Conservation (phyloP, 495 filamentous ascomycete genomes). For the Penicillium ucsense region DNA sequence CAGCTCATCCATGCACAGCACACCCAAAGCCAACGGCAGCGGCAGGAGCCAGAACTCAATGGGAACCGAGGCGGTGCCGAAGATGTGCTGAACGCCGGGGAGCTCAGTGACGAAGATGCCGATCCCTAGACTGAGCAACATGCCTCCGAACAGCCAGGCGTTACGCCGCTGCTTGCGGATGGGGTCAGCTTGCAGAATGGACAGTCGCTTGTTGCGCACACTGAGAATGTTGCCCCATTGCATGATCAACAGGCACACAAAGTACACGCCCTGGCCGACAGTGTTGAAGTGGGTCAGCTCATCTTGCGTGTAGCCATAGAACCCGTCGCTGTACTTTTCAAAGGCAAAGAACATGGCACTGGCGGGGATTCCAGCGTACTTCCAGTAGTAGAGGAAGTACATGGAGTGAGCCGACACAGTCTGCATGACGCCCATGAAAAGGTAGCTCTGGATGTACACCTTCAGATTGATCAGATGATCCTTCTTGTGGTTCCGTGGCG, state of each 20-base stretch:
- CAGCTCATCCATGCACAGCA: conserved; percentile 41
- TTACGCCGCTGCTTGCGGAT: conserved; percentile 39
- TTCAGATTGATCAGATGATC: conserved; percentile 48
- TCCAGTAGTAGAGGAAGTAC: conserved; percentile 43
- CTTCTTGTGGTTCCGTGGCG: conserved; percentile 51
- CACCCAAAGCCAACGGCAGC: conserved; percentile 35
- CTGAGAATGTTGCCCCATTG: conserved; percentile 44
- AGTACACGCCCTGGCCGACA: conserved; percentile 57
- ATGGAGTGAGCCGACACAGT: conserved; percentile 38
- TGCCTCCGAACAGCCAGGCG: conserved; percentile 36
- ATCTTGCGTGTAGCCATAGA: conserved; percentile 36
- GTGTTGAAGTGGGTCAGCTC: conserved; percentile 34
- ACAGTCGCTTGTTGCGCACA: conserved; percentile 41
- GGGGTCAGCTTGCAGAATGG: conserved; percentile 42
- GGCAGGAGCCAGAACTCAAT: conserved; percentile 45
- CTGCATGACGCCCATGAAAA: conserved; percentile 42
- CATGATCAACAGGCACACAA: conserved; percentile 56
- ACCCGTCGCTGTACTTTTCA: conserved; percentile 35
- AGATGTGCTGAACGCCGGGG: conserved; percentile 37
- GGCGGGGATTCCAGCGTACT: conserved; percentile 35
- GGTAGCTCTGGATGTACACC: conserved; percentile 42
- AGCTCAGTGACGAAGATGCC: conserved; percentile 45
- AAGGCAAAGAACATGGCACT: conserved; percentile 37
- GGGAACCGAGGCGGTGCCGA: conserved; percentile 38
- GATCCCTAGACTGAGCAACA: conserved; percentile 35